These are phyloP conservation scores for Fusarium sp. DNA, from an alignment of 2,329 filamentous ascomycete species.

Conservation along the genomic window DNA sequence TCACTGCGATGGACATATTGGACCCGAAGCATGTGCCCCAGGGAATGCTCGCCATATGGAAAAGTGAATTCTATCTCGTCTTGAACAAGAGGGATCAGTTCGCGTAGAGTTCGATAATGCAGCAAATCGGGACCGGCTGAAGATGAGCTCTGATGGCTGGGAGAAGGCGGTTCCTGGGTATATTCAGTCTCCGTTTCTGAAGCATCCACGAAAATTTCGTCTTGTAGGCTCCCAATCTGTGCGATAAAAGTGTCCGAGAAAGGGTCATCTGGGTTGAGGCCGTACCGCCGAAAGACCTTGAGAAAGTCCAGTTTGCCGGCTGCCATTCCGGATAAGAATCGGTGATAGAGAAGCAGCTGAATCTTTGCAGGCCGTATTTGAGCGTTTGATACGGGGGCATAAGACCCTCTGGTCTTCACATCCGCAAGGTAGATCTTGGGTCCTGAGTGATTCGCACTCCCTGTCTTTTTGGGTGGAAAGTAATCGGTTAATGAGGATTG, in stretches of 20 bases:
- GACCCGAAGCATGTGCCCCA: conserved; percentile 62
- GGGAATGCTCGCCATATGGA: conserved; percentile 56
- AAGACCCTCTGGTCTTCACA: conserved; percentile 81
- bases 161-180: conserved; percentile 16
- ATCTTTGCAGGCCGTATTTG: conserved; percentile 81
- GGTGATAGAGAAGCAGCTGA: conserved; percentile 90
- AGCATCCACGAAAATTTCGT: conserved; percentile 67
- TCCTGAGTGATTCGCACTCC: neutral
- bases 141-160: conserved; percentile 31
- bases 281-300: conserved; percentile 75
- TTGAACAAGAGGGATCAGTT: conserved; percentile 57
- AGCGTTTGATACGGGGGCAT: conserved; percentile 70
- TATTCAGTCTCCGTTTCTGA: conserved; percentile 47
- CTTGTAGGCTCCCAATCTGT: conserved; percentile 74
- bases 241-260: conserved; percentile 85
- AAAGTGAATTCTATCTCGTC: conserved; percentile 62
- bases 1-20: conserved; percentile 63
- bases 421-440: conserved; percentile 78
- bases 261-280: conserved; percentile 67
- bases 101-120: conserved; percentile 58
- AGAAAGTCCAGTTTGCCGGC: conserved; percentile 74
- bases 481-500: conserved; percentile 55
- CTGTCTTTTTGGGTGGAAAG: conserved; percentile 44
- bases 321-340: conserved; percentile 80
- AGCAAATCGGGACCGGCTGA: conserved; percentile 49